A percentile compares a stretch with the other conserved stretches of the same genome.
Evolutionary conservation across 2,329 filamentous ascomycete species (phyloP).

Genomic region (Botrytis elliptica): DNA sequence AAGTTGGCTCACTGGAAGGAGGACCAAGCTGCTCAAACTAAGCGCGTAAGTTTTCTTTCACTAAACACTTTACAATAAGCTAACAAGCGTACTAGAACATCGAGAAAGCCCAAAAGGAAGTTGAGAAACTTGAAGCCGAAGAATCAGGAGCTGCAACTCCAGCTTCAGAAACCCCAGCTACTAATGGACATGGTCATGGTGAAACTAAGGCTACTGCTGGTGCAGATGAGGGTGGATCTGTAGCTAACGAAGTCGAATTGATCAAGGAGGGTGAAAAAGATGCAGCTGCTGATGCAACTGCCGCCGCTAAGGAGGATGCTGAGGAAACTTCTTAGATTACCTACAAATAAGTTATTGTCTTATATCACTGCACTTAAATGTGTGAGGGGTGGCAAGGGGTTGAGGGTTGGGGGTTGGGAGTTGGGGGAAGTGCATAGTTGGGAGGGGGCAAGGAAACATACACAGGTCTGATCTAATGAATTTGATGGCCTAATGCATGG

Average conservation of each 20-base stretch:
- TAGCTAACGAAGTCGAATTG: slow-evolving; percentile 34
- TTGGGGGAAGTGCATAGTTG: neutral
- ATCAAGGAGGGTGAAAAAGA: slow-evolving; percentile 56
- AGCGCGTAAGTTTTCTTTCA: slow-evolving; percentile 65
- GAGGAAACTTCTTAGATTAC: slow-evolving; percentile 7
- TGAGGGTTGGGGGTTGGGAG: neutral
- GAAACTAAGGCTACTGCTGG: slow-evolving; percentile 44
- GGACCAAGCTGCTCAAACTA: slow-evolving; percentile 85
- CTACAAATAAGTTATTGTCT: neutral
- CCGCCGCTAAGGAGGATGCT: slow-evolving; percentile 58
- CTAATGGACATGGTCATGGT: slow-evolving; percentile 51
- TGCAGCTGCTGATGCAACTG: slow-evolving; percentile 58
- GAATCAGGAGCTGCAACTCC: slow-evolving; percentile 44
- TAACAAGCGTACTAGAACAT: slow-evolving; percentile 69
- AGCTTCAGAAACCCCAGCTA: slow-evolving; percentile 45
- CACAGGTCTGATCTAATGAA: neutral
- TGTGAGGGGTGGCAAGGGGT: neutral
- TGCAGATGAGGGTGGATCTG: slow-evolving; percentile 35
- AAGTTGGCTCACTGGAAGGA: slow-evolving; percentile 91
- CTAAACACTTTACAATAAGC: slow-evolving; percentile 26
- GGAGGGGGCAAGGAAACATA: neutral
- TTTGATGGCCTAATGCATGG: neutral
- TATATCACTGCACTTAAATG: neutral
- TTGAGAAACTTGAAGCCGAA: slow-evolving; percentile 78
- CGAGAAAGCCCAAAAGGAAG: slow-evolving; percentile 93